A percentile compares a stretch with the other conserved stretches of the same genome.
Conservation (phyloP, 2,329 filamentous ascomycete genomes). For the Pseudogymnoascus sp. region DNA sequence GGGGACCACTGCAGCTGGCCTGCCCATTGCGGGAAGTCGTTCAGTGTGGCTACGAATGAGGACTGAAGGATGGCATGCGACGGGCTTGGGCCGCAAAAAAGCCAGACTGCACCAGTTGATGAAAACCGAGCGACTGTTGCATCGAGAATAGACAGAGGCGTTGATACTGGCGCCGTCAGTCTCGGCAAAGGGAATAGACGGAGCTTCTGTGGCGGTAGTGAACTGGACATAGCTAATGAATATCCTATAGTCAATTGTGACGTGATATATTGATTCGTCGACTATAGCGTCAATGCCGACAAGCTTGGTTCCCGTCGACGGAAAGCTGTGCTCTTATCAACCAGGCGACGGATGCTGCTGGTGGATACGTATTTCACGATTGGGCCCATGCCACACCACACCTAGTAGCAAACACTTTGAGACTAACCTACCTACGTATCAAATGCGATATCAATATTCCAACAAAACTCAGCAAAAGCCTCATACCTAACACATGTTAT, state of each 20-base stretch:
- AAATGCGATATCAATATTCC: not conserved
- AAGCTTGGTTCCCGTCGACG: not conserved
- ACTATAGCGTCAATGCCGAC: not conserved
- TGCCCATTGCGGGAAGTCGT: constrained; percentile 13
- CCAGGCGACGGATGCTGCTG: not conserved
- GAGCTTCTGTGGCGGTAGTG: not conserved
- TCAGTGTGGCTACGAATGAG: constrained; percentile 31
- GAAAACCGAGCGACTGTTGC: constrained; percentile 35
- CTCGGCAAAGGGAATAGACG: not conserved
- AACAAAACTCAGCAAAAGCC: not conserved
- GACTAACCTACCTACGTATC: not conserved
- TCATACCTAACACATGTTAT: not conserved
- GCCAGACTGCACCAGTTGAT: constrained; percentile 37
- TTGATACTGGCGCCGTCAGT: not conserved
- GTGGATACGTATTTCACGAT: not conserved
- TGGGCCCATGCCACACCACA: not conserved
- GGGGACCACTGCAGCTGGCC: constrained; percentile 11
- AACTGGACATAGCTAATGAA: not conserved
- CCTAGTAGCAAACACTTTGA: not conserved
- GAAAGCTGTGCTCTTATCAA: not conserved
- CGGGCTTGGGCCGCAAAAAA: constrained; percentile 24
- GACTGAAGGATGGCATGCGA: constrained; percentile 16
- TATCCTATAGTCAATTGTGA: not conserved
- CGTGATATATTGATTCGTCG: not conserved
- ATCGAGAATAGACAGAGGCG: constrained; percentile 36